Evolutionary conservation across 2,329 filamentous ascomycete species (phyloP).

Genomic region (Xylaria sp.): DNA sequence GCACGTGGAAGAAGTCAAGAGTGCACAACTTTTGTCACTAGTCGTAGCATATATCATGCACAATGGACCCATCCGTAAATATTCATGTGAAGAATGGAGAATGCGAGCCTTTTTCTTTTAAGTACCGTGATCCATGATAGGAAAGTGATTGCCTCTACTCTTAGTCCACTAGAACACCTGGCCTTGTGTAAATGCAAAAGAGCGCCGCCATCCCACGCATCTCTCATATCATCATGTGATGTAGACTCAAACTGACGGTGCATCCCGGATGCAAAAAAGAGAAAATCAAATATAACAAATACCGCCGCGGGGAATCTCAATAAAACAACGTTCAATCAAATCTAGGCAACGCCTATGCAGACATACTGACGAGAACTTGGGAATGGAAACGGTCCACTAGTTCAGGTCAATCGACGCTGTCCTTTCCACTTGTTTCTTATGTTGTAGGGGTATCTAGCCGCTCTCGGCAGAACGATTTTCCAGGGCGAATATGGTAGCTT

Average conservation of each 20-base stretch:
- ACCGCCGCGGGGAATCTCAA: constrained; percentile 31
- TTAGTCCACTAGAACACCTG: constrained; percentile 31
- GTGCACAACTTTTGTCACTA: neutral
- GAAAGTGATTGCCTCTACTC: constrained; percentile 32
- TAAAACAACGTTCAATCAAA: constrained; percentile 20
- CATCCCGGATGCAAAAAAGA: neutral
- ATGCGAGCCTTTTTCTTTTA: constrained; percentile 29
- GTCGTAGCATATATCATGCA: neutral
- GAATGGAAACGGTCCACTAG: constrained; percentile 9
- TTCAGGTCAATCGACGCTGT: constrained; percentile 2
- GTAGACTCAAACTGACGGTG: constrained; percentile 24
- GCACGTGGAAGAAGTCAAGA: too few species aligned
- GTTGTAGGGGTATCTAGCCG: constrained; percentile 16
- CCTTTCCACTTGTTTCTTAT: constrained; percentile 11
- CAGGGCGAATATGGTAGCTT: constrained; percentile 7
- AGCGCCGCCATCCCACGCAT: constrained; percentile 33
- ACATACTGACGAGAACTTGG: constrained; percentile 6
- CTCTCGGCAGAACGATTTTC: neutral
- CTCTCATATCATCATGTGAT: constrained; percentile 37
- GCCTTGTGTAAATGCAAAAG: constrained; percentile 38
- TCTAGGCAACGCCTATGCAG: constrained; percentile 14
- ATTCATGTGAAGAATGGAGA: constrained; percentile 24
- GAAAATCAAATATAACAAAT: constrained; percentile 21
- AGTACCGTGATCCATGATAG: constrained; percentile 26
- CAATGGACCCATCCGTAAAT: neutral